Percentiles rank a stretch among this genome's conserved stretches.
phyloP scores from a whole-genome alignment of 2,329 filamentous ascomycete species.

The Cercospora nicotianae region DNA sequence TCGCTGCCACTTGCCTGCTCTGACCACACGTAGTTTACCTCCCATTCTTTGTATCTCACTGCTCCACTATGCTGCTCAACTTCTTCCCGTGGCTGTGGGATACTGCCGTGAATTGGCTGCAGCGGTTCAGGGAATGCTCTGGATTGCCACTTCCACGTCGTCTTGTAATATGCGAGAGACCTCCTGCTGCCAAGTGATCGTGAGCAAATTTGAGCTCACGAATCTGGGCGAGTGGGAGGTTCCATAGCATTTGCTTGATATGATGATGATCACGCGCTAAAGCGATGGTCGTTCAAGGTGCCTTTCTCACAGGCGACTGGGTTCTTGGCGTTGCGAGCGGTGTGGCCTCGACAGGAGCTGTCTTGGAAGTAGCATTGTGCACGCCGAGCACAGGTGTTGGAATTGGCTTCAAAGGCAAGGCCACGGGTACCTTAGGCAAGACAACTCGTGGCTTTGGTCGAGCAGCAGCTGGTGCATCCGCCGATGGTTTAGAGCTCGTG shows the following conservation, averaged over 20 bases:
- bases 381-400: slow-evolving; percentile 26
- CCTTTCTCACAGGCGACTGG: background rate
- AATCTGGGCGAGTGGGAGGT: background rate
- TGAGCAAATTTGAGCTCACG: too few species aligned
- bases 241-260: background rate
- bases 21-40: background rate
- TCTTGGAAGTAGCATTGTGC: slow-evolving; percentile 19
- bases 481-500: background rate
- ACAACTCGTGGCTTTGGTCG: slow-evolving; percentile 10
- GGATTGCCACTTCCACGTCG: background rate
- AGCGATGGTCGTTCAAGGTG: background rate
- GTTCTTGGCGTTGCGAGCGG: slow-evolving; percentile 11
- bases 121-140: background rate
- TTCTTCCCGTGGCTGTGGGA: background rate
- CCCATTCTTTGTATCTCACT: background rate
- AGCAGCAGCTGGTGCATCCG: background rate
- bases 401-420: slow-evolving; percentile 17
- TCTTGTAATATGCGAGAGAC: background rate
- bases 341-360: slow-evolving; percentile 16
- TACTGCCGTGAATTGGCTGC: background rate
- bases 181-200: background rate
- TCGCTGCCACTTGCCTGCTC: background rate
- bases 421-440: slow-evolving; percentile 8
- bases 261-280: background rate
- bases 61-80: background rate